Base-by-base conservation (phyloP, 352 stramenopile species). In the Pythium sukuiense region DNA sequence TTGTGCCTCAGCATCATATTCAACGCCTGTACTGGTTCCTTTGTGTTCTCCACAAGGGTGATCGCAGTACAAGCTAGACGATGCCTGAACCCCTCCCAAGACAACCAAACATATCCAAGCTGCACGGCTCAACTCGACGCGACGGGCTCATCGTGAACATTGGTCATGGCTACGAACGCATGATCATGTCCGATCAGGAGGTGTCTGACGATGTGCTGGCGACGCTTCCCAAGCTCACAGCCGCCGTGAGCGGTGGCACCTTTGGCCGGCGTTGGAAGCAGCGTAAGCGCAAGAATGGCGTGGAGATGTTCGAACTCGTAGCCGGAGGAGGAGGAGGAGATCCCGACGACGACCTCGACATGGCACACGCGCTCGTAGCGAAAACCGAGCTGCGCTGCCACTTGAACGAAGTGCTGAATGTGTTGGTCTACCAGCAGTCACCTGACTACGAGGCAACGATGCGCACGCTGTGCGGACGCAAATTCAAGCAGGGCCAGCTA, bases 351-450 rank as follows among this genome's bases (percentile, higher is more conserved):
- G 80, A 85, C 53, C 73, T 83, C 63, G 76, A 89, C 33, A 65
- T 89, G 33, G 63, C 82, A 8, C 71, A 89, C 39, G 78, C 76
- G 0, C 41, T 81, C 4, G 70, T 81, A 18, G 76, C 77, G 43
- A 85, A 83, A 48, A 79, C 70, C 1, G 76, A 83, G 70, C 56
- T 90, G n/a, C 64, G 61, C 0, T 88, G 76, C 61, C 77, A 88
- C 66, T 56, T 90, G 55, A 88, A 90, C 45, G 81, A 90, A 33
- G 76, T 82, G 16, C 56, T 88, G 32, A 87, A 76, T 48, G 78
- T 90, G 48, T 35, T 89, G 56, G 35, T 86, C 12, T 69, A 83
- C 41, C 72, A 72, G 26, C 68, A 86, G 18, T 77, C 77, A 49
- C 37, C 66, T 9, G 65, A 69, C 37, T 86, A 83, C 49, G 66